A percentile compares a stretch with the other conserved stretches of the same genome.
Conservation (phyloP, 164 flowering plant genomes). For the Protea cynaroides region DNA sequence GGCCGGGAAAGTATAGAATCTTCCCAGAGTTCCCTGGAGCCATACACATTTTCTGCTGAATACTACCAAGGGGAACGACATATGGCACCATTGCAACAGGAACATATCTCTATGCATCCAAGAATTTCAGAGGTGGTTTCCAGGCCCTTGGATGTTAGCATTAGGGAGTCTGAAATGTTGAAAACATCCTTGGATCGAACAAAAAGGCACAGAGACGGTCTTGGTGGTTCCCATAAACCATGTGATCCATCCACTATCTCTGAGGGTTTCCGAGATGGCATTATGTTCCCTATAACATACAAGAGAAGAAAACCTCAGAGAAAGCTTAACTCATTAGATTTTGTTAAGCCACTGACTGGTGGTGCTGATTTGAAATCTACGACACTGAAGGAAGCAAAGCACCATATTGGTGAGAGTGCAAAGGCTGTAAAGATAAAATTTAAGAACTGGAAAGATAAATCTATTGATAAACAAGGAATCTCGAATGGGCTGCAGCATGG, state of each 20-base stretch:
- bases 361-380: constrained; percentile 17
- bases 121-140: constrained; percentile 15
- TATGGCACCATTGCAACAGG: constrained; percentile 8
- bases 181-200: constrained; percentile 14
- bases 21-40: constrained; percentile 10
- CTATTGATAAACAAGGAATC: constrained; percentile 10
- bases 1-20: constrained; percentile 9
- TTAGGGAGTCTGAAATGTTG: constrained; percentile 11
- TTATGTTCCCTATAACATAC: constrained; percentile 23
- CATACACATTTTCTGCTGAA: constrained; percentile 8
- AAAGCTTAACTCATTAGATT: constrained; percentile 14
- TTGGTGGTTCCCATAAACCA: constrained; percentile 5
- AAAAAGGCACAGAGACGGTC: constrained; percentile 16
- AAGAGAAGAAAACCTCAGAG: constrained; percentile 26
- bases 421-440: constrained; percentile 20
- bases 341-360: constrained; percentile 8
- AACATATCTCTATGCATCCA: constrained; percentile 5
- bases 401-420: constrained; percentile 7
- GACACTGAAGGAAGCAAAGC: constrained; percentile 11
- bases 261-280: constrained; percentile 14
- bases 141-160: constrained; percentile 9
- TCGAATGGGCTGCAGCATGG: constrained; percentile 7
- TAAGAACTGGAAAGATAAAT: constrained; percentile 14
- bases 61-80: constrained; percentile 11
- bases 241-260: constrained; percentile 9